Base-by-base conservation (phyloP, 345 rosid species). In the Gossypium turneri region DNA sequence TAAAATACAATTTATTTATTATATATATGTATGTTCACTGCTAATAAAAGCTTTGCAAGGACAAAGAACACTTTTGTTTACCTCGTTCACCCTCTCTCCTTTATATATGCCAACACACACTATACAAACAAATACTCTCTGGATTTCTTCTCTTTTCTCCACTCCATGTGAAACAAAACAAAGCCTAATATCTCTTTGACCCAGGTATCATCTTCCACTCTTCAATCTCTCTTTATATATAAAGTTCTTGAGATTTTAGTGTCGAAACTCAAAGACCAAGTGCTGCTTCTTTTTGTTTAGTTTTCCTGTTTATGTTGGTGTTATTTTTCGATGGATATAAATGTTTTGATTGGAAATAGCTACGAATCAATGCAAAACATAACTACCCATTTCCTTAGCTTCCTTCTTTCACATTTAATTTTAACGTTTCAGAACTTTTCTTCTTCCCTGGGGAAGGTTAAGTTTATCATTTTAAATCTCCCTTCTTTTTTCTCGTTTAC, bases 331-430 rank as follows among this genome's bases (percentile, higher is more conserved):
- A 55, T 70, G 12, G 4, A 51, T 25, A 50, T 69, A 5, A 4
- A 1, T 15, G 0, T 48, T 67, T 67, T 25, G 73, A 47, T 71
- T 71, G 19, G n/a, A 73, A 66, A 79, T 77, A 67, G 78, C 74
- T 84, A 85, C 57, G 17, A 69, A 80, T 77, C 82, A 74, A 69
- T 59, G 76, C 78, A 48, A 72, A 61, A 79, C 81, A 75, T 81
- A 78, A 81, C 80, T 77, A 66, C 82, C 84, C 84, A 76, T 79
- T 78, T 86, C 62, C 74, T 48, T 83, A 76, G 75, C 74, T 71
- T 73, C 66, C 71, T 76, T 81, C 70, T 82, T 81, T 62, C 60
- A 87, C 83, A 84, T 82, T 78, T 70, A 63, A 25, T 75, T 65
- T 77, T 59, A n/a, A 75, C 77, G 78, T 85, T 82, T 67, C 80